These are phyloP conservation scores for Mortierella sp. DNA, from an alignment of 371 early-diverging fungal species.

Conservation along the genomic window DNA sequence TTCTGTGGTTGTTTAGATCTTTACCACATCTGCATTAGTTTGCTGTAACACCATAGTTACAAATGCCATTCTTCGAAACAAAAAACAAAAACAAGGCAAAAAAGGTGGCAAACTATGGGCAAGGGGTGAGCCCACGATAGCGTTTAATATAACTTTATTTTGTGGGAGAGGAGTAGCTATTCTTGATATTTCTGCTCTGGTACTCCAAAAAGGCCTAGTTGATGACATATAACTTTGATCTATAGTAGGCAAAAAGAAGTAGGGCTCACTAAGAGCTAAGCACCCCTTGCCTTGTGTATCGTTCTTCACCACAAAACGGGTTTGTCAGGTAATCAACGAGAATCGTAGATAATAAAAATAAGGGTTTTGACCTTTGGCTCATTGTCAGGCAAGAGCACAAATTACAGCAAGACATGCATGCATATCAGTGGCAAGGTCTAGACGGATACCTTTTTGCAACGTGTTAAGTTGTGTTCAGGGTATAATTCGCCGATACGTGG, in stretches of 20 bases:
- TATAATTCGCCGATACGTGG: not conserved
- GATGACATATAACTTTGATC: not conserved
- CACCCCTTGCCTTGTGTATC: not conserved
- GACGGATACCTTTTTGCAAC: not conserved
- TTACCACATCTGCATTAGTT: too few species aligned
- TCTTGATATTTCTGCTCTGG: not conserved
- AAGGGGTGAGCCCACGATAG: not conserved
- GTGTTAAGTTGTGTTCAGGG: not conserved
- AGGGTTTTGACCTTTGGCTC: too few species aligned
- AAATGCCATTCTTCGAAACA: not conserved
- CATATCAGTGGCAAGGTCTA: too few species aligned
- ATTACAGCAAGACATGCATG: too few species aligned
- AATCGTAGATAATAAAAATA: too few species aligned
- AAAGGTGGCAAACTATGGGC: not conserved
- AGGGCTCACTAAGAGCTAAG: not conserved
- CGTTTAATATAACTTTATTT: conserved; percentile 2
- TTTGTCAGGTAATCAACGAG: too few species aligned
- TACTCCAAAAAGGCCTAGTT: not conserved
- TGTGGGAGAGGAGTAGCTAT: not conserved
- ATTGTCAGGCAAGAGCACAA: too few species aligned
- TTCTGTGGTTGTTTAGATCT: too few species aligned
- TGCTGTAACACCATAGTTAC: too few species aligned
- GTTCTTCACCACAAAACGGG: not conserved
- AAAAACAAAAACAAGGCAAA: not conserved
- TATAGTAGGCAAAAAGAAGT: not conserved